Base-by-base conservation (phyloP, 176 grass and related monocot species). In the Pontederia crassipes region DNA sequence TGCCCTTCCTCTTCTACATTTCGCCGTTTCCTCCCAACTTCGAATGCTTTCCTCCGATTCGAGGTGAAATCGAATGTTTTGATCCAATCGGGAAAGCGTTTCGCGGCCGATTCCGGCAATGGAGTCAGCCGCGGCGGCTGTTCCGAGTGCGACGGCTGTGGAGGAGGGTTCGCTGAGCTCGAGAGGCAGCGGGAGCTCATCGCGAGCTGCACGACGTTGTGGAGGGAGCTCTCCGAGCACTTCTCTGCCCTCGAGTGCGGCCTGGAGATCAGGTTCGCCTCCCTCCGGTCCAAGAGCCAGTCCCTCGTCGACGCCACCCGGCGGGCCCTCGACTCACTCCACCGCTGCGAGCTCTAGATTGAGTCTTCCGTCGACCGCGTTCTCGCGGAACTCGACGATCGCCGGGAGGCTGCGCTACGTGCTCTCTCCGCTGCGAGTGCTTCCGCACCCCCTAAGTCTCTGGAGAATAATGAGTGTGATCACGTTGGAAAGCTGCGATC, bases 111-210 rank as follows among this genome's bases (percentile, higher is more conserved):
- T 20, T 29, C 28, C 57, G 77, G 80, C 68, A 57, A 48, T 68
- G 15, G 53, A 57, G 10, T 60, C 40, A 53, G 77, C 57, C 51
- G 58, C 8, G 15, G 55, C 26, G 10, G 12, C 59, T 29, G 58
- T 28, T 5, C 20, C 28, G 10, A 17, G 73, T 48, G 51, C 29
- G 4, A 78, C 67, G 8, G 65, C 76, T 15, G 80, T 87, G 52
- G 46, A 70, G 69, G 83, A 79, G 47, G 81, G 87, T 52, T 90
- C 69, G 87, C 73, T 52, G 82, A 78, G 70, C 82, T 90, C 59
- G 87, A 83, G 79, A 75, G 77, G 67, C 87, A 86, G 77, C 82
- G 84, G 59, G 72, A 90, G 75, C 69, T 90, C 52, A 84, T 90
- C 1, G 75, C 74, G 17, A 77, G 68, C 57, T 90, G 87, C 72